Percentiles rank a stretch among this genome's conserved stretches.
Conservation (phyloP, 164 flowering plant genomes). For the Taxillus chinensis region DNA sequence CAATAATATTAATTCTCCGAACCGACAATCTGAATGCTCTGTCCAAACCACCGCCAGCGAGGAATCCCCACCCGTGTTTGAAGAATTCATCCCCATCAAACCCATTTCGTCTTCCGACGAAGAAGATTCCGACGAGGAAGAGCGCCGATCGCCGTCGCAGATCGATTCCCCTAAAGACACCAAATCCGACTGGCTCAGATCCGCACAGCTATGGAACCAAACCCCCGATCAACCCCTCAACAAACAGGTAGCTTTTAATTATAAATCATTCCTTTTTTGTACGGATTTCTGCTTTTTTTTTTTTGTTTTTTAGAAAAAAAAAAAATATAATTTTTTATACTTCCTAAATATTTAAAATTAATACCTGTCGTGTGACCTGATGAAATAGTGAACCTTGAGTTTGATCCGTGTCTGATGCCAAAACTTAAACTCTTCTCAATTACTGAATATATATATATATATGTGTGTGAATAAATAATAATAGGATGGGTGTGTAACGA, state of each 20-base stretch:
- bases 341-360: no score
- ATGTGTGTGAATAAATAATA: not conserved
- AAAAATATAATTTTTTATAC: no score
- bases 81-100: slow-evolving; percentile 64
- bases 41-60: slow-evolving; percentile 46
- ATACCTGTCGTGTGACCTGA: no score
- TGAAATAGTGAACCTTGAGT: no score
- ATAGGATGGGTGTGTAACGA: not conserved
- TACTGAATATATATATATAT: no score
- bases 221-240: slow-evolving; percentile 36
- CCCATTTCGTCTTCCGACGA: slow-evolving; percentile 15
- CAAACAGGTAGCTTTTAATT: slow-evolving; percentile 17
- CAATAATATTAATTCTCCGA: slow-evolving; percentile 20
- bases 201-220: slow-evolving; percentile 74
- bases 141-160: slow-evolving; percentile 8
- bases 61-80: slow-evolving; percentile 30
- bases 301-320: no score
- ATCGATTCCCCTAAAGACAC: slow-evolving; percentile 8
- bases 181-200: slow-evolving; percentile 76
- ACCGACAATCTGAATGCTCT: slow-evolving; percentile 44
- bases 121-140: slow-evolving; percentile 12
- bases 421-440: not conserved
- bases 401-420: not conserved
- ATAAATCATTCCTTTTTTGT: no score
- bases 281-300: no score